Evolutionary conservation across 2,329 filamentous ascomycete genomes (phyloP), one percentile per base, ranked within the genome.

Genomic region (Ophiocordyceps sinensis): DNA sequence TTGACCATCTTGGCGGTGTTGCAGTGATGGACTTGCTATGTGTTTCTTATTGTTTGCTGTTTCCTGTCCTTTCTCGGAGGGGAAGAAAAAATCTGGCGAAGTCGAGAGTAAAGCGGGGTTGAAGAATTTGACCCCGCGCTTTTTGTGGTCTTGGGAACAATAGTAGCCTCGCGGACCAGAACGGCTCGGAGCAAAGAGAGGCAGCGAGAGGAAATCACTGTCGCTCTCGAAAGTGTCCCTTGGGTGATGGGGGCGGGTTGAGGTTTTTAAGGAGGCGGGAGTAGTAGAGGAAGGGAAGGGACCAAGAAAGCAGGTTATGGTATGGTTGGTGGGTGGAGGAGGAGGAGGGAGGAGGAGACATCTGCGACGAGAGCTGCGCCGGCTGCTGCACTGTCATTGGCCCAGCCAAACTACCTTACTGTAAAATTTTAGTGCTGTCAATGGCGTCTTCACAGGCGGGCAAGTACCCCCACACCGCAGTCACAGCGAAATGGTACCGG

Each of bases 1-100:
- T 96, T 95, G 68, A 98, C 91, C 91, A 98, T 98, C 68, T 87
- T 95, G 82, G 73, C 86, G 85, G 87, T 85, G 65, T 77, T 82
- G 66, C 63, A 63, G 55, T 50, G 56, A 54, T 60, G 56, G 65
- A 61, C 57, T 55, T 60, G 59, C 31, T 40, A 40, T 28, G 31
- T 59, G 50, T 56, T 56, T 51, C 51, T 56, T 41, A 42, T 19
- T 19, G 19, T 3, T 3, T 3, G 39, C 3, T 37, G 36, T 35
- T 35, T 14, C 32, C 32, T 19, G 32, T 26, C 23, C 23, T 26
- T 9, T 26, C 9, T 26, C n/a, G 15, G 32, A 17, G 32, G n/a
- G 32, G 15, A 15, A 45, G 47, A 41, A 44, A 50, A 49, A 52
- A 45, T 43, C 46, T 47, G 44, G 42, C 43, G 44, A 47, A 43